A percentile compares a stretch with the other conserved stretches of the same genome.
These are phyloP conservation scores for Dimargaris verticillata DNA, from an alignment of 192 early-diverging fungal genomes.

Conservation along the genomic window DNA sequence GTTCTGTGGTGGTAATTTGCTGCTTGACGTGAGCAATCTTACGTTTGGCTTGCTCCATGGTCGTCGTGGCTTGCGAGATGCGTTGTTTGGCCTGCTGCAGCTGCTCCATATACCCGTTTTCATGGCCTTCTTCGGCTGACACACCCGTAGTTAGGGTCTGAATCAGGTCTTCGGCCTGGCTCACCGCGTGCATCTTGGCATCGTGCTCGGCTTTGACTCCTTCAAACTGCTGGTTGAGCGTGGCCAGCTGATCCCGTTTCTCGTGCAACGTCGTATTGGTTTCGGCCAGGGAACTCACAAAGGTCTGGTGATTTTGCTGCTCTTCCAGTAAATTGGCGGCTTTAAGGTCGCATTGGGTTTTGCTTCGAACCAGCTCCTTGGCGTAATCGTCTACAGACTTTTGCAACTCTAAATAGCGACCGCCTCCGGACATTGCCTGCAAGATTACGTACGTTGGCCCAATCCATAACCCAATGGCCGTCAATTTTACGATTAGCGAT, in stretches of 20 bases:
- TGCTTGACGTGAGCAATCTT: conserved; percentile 58
- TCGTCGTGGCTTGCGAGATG: conserved; percentile 41
- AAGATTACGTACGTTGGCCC: too few species aligned
- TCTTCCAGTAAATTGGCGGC: conserved; percentile 64
- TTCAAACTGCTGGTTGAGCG: conserved; percentile 18
- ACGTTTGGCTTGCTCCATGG: conserved; percentile 63
- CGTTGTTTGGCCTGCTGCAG: conserved; percentile 60
- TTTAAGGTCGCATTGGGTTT: conserved; percentile 74
- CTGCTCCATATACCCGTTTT: conserved; percentile 94
- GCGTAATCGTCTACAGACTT: conserved; percentile 49
- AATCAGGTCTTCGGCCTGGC: conserved; percentile 59
- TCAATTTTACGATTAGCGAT: too few species aligned
- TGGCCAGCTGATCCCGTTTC: conserved; percentile 13
- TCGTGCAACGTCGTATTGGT: conserved; percentile 16
- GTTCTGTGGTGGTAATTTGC: conserved; percentile 51
- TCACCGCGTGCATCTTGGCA: conserved; percentile 20
- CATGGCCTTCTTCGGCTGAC: conserved; percentile 74
- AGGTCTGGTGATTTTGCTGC: conserved; percentile 22
- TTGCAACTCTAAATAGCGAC: conserved; percentile 56
- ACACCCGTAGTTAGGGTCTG: conserved; percentile 89
- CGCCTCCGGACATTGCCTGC: conserved; percentile 38
- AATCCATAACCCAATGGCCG: too few species aligned
- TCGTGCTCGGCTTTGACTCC: conserved; percentile 26
- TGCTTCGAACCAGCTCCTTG: conserved; percentile 65
- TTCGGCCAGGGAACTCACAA: conserved; percentile 20